Conservation (phyloP, 2,329 filamentous ascomycete genomes). For the Fusarium luffae region DNA sequence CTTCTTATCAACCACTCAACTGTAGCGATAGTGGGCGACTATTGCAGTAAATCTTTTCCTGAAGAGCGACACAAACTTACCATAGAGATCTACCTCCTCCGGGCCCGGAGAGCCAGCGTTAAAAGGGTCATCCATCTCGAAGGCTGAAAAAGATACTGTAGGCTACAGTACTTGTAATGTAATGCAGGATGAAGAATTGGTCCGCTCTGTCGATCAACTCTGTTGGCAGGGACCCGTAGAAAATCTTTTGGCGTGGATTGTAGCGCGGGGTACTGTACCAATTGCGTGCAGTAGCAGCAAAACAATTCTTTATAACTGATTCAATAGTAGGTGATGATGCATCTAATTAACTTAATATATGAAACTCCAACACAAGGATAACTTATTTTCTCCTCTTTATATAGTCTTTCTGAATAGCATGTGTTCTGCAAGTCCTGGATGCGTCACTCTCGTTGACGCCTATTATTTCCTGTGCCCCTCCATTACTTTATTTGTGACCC, state of each 20-base stretch:
- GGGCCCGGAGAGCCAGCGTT: conserved; percentile 43
- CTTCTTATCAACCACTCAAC: conserved; percentile 12
- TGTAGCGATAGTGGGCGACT: neutral
- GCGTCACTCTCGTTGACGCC: conserved; percentile 40
- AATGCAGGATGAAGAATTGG: conserved; percentile 47
- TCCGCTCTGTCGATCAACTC: conserved; percentile 36
- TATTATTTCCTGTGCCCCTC: conserved; percentile 11
- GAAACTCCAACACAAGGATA: neutral
- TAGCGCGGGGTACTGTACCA: conserved; percentile 40
- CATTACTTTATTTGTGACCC: neutral
- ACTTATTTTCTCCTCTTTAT: neutral
- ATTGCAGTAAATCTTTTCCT: neutral
- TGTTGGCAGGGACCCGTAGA: conserved; percentile 36
- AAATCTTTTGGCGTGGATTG: conserved; percentile 43
- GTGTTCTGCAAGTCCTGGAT: conserved; percentile 5
- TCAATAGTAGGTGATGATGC: neutral
- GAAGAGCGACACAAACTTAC: conserved; percentile 53
- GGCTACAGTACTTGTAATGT: conserved; percentile 28
- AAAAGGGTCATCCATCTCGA: conserved; percentile 43
- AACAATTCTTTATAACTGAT: neutral
- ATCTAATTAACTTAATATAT: neutral
- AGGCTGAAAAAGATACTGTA: conserved; percentile 21
- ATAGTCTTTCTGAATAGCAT: neutral
- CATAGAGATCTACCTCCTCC: conserved; percentile 70
- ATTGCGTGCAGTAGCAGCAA: neutral